phyloP scores from a whole-genome alignment of 2,329 filamentous ascomycete genomes.

The Trichoderma citrinoviride region DNA sequence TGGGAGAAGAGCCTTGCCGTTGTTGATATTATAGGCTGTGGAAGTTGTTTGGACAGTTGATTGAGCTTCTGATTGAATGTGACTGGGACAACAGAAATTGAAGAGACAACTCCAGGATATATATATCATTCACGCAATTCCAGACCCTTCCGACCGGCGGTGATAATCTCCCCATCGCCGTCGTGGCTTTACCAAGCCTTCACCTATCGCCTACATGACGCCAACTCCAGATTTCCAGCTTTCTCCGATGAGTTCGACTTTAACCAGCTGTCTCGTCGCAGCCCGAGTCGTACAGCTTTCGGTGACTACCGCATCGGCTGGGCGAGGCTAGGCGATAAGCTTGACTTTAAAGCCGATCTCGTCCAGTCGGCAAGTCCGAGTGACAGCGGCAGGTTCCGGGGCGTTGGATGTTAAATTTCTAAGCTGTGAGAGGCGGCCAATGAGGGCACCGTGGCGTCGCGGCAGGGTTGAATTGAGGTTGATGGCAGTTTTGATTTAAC shows the following conservation, averaged over 20 bases:
- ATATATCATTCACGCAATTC: not conserved
- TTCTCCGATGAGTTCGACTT: not conserved
- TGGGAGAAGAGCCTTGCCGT: too few species aligned
- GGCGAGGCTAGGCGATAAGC: constrained; percentile 7
- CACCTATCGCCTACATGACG: not conserved
- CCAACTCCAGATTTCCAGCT: not conserved
- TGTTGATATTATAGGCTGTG: not conserved
- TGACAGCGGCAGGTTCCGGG: not conserved
- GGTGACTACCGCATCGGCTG: not conserved
- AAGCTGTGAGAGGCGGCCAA: not conserved
- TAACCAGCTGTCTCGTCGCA: not conserved
- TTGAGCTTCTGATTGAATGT: not conserved
- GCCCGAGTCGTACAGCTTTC: not conserved
- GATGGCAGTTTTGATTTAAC: not conserved
- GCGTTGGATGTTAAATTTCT: not conserved
- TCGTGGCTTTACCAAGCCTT: not conserved
- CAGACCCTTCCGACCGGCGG: not conserved
- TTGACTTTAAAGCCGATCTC: not conserved
- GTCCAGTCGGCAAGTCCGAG: constrained; percentile 1
- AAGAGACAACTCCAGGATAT: not conserved
- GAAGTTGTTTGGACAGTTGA: not conserved
- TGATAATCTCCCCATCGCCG: not conserved
- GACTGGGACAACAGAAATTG: not conserved
- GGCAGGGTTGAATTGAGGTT: not conserved
- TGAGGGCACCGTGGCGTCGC: not conserved